Evolutionary conservation across 179 eudicot genomes (phyloP), one percentile per base, ranked within the genome.

Genomic region (Beta lomatogona): DNA sequence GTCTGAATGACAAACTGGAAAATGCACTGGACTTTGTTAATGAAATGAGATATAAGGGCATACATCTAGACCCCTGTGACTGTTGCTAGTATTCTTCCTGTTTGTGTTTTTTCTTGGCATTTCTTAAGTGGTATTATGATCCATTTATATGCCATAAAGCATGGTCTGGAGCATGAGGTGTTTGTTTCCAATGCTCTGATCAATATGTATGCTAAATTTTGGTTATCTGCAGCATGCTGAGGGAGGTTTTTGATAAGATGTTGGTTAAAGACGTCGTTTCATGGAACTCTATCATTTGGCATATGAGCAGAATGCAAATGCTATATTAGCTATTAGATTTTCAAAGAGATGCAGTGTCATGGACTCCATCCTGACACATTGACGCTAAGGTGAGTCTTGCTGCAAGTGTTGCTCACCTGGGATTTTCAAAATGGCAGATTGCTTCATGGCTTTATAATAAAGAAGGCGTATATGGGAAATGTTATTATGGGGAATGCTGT

Each of bases 101-200:
- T 84, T 21, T 89, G 90, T 76, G 88, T 83, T 54, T 86, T n/a
- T 78, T 69, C 82, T 81, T 70, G 86, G 81, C 77, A 81, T 67
- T 79, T 78, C 52, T 61, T 77, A 59, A 78, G 78, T 58, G 91
- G 90, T n/a, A 71, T 73, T 81, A 64, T 78, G 81, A 82, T 89
- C 58, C 91, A 89, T 82, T 70, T 84, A 73, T 87, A 87, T 82
- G 90, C 83, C 67, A 73, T 89, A 78, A 89, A 89, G 82, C 88
- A 82, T 61, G 89, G 89, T 60, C 76, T 89, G 71, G 91, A 89
- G 60, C 78, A 73, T 73, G 91, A 87, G 25, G 78, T 84, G 5
- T 87, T 80, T 67, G 91, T 89, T 76, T 88, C 88, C 71, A 88
- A 87, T 87, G 91, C 91, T 69, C 79, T 89, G 83, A 86, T 89